Base-by-base conservation (phyloP, 2,329 filamentous ascomycete genomes). In the Cladophialophora psammophila region DNA sequence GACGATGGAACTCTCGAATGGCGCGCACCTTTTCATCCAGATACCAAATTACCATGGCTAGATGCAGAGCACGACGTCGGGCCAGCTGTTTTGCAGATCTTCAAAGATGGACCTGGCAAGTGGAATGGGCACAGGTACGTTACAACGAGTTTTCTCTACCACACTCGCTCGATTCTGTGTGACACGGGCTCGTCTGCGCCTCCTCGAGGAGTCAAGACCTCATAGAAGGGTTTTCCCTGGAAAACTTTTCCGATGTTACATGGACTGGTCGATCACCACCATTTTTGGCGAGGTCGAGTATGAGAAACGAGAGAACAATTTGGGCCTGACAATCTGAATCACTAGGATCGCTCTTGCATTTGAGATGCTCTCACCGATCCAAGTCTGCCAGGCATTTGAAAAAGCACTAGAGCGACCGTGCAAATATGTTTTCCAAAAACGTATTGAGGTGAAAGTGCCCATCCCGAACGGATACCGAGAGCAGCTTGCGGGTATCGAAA, bases 21-120 rank as follows among this genome's bases (percentile, higher is more conserved):
- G 95, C 89, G 93, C 76, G 94, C 94, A 1, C 95, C 95, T 0
- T 98, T 98, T 78, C 92, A 97, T 74, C 91, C 93, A 1, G 87
- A 97, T 73, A 91, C 90, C 65, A 92, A 93, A 70, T 84, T 99
- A 42, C 95, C 95, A 0, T 99, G 94, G 93, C 83, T 99, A 45
- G 95, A 99, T 76, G 93, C 94, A 4, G 95, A 98, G 79, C 94
- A 98, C 76, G 95, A 99, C 74, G 90, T 97, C 52, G 95, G 95
- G 3, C 93, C 95, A 1, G 92, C 94, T 1, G 88, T 98, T 55
- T 83, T 97, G 64, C 94, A 98, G 77, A 90, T 98, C 64, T 94
- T 98, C 85, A 98, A 97, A 79, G 94, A 98, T 77, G 94, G 94
- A 1, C 86, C 91, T 5, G 84, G 86, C 71, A 93, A 92, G 78